phyloP scores from a whole-genome alignment of 805 yeast genomes.

The Yarrowia sp. region DNA sequence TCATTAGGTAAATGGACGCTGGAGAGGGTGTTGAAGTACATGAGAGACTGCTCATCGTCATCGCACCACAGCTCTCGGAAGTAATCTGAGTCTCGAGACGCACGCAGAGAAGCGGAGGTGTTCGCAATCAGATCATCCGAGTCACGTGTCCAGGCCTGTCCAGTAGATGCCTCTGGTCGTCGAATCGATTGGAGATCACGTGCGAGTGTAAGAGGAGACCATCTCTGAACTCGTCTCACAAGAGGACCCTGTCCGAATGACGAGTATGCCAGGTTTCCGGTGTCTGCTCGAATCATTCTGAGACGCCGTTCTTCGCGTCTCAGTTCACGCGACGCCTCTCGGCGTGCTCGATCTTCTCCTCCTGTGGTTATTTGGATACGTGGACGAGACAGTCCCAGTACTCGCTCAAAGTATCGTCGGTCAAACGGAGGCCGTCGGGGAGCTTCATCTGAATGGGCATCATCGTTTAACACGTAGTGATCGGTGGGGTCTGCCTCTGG shows the following conservation, averaged over 20 bases:
- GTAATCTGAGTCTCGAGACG: slow-evolving; percentile 3
- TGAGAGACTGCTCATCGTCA: slow-evolving; percentile 18
- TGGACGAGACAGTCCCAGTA: slow-evolving; percentile 1
- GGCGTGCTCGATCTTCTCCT: background rate
- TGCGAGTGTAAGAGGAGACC: slow-evolving; percentile 9
- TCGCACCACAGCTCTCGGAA: slow-evolving; percentile 14
- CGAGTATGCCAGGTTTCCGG: background rate
- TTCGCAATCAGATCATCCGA: background rate
- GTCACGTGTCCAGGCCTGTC: slow-evolving; percentile 2
- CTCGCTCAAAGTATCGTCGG: slow-evolving; percentile 18
- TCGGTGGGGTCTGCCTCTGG: background rate
- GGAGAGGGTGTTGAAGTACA: slow-evolving; percentile 21
- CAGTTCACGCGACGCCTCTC: slow-evolving; percentile 11
- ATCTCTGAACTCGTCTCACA: slow-evolving; percentile 1
- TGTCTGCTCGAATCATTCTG: slow-evolving; percentile 5
- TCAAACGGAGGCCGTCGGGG: slow-evolving; percentile 13
- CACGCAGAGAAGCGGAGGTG: background rate
- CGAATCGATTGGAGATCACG: background rate
- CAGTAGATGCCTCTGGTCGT: background rate
- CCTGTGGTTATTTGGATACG: background rate
- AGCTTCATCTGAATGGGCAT: background rate
- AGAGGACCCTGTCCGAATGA: slow-evolving; percentile 4
- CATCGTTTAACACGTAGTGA: background rate
- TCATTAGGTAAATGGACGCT: slow-evolving; percentile 8
- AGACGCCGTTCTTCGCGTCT: slow-evolving; percentile 10